phyloP scores from a whole-genome alignment of 1,139 yeast genomes.

The Pichia sp. region DNA sequence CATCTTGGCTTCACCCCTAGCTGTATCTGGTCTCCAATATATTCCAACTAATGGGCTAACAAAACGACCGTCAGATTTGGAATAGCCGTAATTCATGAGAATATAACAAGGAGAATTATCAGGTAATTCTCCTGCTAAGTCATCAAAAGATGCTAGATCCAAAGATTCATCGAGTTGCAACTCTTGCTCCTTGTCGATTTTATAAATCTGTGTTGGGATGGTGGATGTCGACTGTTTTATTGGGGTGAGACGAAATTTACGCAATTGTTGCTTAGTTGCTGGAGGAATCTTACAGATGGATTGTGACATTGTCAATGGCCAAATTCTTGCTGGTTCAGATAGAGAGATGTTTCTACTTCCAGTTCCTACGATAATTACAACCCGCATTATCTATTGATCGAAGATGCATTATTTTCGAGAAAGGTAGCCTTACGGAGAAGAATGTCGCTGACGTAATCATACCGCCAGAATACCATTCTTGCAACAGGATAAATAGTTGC shows the following conservation, averaged over 20 bases:
- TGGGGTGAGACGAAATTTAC: constrained; percentile 40
- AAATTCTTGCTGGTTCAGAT: no score
- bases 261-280: constrained; percentile 57
- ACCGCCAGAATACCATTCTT: no score
- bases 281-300: constrained; percentile 63
- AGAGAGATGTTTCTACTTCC: no score
- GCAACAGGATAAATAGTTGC: no score
- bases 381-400: no score
- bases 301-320: constrained; percentile 31
- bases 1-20: constrained; percentile 77
- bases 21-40: constrained; percentile 83
- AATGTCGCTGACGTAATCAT: no score
- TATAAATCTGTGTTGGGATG: constrained; percentile 62
- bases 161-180: constrained; percentile 40
- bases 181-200: constrained; percentile 57
- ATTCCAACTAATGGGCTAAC: constrained; percentile 71
- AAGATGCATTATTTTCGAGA: no score
- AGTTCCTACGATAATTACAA: no score
- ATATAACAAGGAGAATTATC: constrained; percentile 77
- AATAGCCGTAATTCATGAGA: constrained; percentile 70
- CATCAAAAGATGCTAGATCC: constrained; percentile 57
- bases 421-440: no score
- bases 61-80: constrained; percentile 64
- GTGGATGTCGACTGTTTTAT: constrained; percentile 48
- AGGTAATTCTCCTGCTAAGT: constrained; percentile 73